A percentile compares a stretch with the other conserved stretches of the same genome.
These are phyloP conservation scores for Hypoxylon sp. DNA, from an alignment of 2,329 filamentous ascomycete genomes.

Conservation along the genomic window DNA sequence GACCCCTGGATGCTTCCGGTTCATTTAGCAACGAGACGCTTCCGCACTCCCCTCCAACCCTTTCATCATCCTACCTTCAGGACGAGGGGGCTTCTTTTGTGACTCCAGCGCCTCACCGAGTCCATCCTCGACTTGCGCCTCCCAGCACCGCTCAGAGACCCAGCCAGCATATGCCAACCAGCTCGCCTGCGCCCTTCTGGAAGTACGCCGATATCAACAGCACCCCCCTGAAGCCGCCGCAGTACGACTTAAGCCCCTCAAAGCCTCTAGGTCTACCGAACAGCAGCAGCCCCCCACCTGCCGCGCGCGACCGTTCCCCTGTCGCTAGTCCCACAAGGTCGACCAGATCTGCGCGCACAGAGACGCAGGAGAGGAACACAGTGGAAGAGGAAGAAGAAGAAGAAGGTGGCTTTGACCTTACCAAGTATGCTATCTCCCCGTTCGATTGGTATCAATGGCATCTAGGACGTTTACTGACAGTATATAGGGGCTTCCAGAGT, in stretches of 20 bases:
- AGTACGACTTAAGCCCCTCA: constrained; percentile 70
- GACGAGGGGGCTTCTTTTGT: constrained; percentile 73
- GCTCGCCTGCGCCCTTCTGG: constrained; percentile 89
- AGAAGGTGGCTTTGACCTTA: constrained; percentile 69
- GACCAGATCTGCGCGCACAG: constrained; percentile 54
- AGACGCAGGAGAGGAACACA: constrained; percentile 46
- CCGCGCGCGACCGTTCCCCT: constrained; percentile 62
- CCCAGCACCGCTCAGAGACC: constrained; percentile 85
- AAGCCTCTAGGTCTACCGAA: constrained; percentile 61
- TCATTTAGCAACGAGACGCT: constrained; percentile 63
- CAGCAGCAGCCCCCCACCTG: constrained; percentile 70
- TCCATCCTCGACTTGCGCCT: constrained; percentile 80
- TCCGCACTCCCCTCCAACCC: constrained; percentile 68
- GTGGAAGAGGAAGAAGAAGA: constrained; percentile 57
- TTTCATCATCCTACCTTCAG: constrained; percentile 72
- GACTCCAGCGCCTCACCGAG: constrained; percentile 78
- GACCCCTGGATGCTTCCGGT: constrained; percentile 57
- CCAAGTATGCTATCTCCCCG: constrained; percentile 62
- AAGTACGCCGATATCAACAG: constrained; percentile 83
- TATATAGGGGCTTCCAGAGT: constrained; percentile 71
- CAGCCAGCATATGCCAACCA: constrained; percentile 87
- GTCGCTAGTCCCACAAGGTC: constrained; percentile 64
- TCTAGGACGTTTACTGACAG: constrained; percentile 46
- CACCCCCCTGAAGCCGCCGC: constrained; percentile 71
- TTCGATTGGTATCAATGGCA: background rate